Conservation (phyloP, 441 rosid genomes). For the Rhodomyrtus psidioides region DNA sequence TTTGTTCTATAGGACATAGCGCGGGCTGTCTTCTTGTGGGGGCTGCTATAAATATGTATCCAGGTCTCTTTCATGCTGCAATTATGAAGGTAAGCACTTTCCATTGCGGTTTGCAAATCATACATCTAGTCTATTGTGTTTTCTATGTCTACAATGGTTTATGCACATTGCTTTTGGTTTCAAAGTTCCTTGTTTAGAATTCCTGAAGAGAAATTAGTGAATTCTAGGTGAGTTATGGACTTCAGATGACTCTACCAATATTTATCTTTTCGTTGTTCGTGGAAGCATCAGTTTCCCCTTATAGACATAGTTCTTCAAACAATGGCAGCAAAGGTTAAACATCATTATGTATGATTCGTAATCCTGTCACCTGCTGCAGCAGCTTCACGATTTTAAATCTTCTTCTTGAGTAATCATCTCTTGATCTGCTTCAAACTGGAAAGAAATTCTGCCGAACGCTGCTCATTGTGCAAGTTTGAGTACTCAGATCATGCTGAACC, state of each 20-base stretch:
- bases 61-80: constrained; percentile 56
- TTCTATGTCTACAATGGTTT: not conserved
- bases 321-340: not conserved
- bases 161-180: not conserved
- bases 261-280: not conserved
- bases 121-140: not conserved
- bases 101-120: not conserved
- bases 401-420: not conserved
- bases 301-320: not conserved
- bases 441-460: not conserved
- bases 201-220: not conserved
- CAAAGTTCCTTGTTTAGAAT: not conserved
- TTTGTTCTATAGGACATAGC: constrained; percentile 66
- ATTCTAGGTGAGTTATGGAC: not conserved
- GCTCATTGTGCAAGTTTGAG: not conserved
- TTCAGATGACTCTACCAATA: not conserved
- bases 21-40: constrained; percentile 84
- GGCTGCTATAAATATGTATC: constrained; percentile 63
- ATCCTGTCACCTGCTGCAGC: not conserved
- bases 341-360: not conserved
- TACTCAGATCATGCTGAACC: not conserved
- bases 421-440: not conserved
- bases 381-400: not conserved
- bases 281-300: not conserved
- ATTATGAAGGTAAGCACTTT: constrained; percentile 56